Evolutionary conservation across 805 yeast genomes (phyloP).

Genomic region (Zygoascus biomembranicola): DNA sequence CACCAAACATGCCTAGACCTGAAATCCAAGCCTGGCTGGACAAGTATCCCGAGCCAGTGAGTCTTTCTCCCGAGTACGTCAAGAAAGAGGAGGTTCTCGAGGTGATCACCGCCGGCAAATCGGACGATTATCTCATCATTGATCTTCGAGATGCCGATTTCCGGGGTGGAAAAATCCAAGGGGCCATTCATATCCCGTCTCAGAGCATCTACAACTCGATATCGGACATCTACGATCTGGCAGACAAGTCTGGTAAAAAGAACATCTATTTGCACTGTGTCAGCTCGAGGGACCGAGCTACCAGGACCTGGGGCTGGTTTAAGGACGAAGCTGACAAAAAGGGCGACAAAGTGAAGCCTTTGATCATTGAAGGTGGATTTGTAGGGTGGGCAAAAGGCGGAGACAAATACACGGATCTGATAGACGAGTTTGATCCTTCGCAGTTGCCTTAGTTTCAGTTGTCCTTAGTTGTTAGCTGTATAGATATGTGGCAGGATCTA

Average conservation of each 20-base stretch:
- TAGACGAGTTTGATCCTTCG: constrained; percentile 18
- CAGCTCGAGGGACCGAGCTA: constrained; percentile 19
- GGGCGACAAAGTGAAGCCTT: constrained; percentile 9
- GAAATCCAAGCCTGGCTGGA: constrained; percentile 11
- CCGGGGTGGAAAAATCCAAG: constrained; percentile 20
- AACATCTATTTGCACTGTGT: constrained; percentile 17
- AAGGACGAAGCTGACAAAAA: constrained; percentile 14
- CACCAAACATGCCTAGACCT: background rate
- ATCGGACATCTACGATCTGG: constrained; percentile 14
- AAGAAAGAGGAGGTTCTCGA: constrained; percentile 14
- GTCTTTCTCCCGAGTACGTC: constrained; percentile 6
- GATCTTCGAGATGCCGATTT: constrained; percentile 20
- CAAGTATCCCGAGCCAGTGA: constrained; percentile 11
- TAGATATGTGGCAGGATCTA: background rate
- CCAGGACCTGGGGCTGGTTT: constrained; percentile 18
- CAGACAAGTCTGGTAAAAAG: constrained; percentile 15
- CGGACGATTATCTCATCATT: constrained; percentile 13
- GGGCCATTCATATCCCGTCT: constrained; percentile 19
- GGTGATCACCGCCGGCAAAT: constrained; percentile 7
- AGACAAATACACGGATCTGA: constrained; percentile 13
- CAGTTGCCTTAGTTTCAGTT: background rate
- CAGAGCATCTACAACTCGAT: constrained; percentile 14
- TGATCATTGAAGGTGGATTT: constrained; percentile 18
- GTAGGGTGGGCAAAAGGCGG: constrained; percentile 21
- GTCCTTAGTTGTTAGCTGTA: background rate